Conservation (phyloP, 2,329 filamentous ascomycete species). For the Cordyceps cateniannulata region DNA sequence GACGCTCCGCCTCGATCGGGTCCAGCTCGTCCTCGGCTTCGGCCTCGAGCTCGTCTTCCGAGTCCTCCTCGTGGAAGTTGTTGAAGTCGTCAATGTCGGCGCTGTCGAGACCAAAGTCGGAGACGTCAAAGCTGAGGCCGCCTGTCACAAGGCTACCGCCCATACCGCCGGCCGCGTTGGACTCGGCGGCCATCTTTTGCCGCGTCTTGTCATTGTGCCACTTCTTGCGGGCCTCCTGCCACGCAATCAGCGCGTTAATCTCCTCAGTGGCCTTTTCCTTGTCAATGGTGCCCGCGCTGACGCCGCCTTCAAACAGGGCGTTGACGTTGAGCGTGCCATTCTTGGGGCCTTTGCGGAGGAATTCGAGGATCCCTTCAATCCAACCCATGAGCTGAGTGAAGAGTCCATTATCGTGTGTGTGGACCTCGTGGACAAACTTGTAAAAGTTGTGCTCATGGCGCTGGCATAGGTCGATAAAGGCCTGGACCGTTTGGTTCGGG, state of each 20-base stretch:
- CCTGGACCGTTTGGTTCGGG: conserved; percentile 95
- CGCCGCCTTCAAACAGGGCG: conserved; percentile 76
- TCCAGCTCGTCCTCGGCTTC: conserved; percentile 74
- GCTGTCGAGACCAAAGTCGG: conserved; percentile 85
- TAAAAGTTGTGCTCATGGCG: conserved; percentile 96
- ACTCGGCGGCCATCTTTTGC: conserved; percentile 94
- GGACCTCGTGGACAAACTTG: conserved; percentile 97
- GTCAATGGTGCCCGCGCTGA: conserved; percentile 61
- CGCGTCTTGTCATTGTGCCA: conserved; percentile 98
- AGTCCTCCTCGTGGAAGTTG: conserved; percentile 58
- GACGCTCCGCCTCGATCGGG: conserved; percentile 81
- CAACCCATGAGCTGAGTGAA: conserved; percentile 96
- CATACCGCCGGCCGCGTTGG: conserved; percentile 22
- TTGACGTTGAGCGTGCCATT: conserved; percentile 92
- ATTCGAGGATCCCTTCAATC: conserved; percentile 93
- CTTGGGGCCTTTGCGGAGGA: conserved; percentile 77
- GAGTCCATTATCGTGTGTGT: conserved; percentile 91
- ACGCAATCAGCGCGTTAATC: conserved; percentile 79
- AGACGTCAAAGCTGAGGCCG: conserved; percentile 59
- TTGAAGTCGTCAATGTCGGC: conserved; percentile 82
- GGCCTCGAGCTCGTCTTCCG: conserved; percentile 56
- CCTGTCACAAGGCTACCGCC: conserved; percentile 42
- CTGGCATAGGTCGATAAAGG: conserved; percentile 93
- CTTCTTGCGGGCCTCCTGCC: conserved; percentile 93
- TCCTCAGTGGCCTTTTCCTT: conserved; percentile 67